These are phyloP conservation scores for Suillus occidentalis DNA, from an alignment of 768 basidiomycete species.

Conservation along the genomic window DNA sequence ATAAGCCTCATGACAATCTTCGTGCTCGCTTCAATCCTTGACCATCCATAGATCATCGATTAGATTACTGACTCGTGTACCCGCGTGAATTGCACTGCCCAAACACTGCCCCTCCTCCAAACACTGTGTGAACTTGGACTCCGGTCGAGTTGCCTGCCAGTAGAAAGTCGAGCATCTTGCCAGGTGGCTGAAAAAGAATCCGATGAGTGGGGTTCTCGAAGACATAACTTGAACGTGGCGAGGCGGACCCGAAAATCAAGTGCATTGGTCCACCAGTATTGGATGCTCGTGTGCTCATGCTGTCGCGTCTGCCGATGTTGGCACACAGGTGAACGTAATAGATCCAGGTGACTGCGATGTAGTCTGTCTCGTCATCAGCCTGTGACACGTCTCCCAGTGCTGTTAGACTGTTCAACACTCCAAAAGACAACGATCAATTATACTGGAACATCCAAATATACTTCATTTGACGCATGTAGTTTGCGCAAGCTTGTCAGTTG, in stretches of 20 bases:
- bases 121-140: slow-evolving; percentile 22
- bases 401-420: neutral
- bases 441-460: neutral
- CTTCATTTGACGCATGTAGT: neutral
- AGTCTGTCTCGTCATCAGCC: slow-evolving; percentile 13
- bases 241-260: slow-evolving; percentile 24
- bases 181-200: slow-evolving; percentile 19
- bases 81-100: slow-evolving; percentile 13
- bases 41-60: slow-evolving; percentile 21
- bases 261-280: slow-evolving; percentile 25
- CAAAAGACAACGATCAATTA: neutral
- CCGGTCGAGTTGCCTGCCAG: slow-evolving; percentile 18
- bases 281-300: slow-evolving; percentile 22
- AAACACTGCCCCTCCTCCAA: slow-evolving; percentile 24
- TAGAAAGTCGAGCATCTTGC: slow-evolving; percentile 18
- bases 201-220: neutral
- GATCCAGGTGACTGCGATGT: slow-evolving; percentile 12
- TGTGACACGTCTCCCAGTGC: neutral
- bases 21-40: slow-evolving; percentile 23
- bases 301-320: slow-evolving; percentile 27
- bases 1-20: slow-evolving; percentile 26
- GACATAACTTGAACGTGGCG: neutral
- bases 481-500: neutral
- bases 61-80: slow-evolving; percentile 19
- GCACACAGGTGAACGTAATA: neutral